Base-by-base conservation (phyloP, 352 stramenopile species). In the Pythium dissimile region DNA sequence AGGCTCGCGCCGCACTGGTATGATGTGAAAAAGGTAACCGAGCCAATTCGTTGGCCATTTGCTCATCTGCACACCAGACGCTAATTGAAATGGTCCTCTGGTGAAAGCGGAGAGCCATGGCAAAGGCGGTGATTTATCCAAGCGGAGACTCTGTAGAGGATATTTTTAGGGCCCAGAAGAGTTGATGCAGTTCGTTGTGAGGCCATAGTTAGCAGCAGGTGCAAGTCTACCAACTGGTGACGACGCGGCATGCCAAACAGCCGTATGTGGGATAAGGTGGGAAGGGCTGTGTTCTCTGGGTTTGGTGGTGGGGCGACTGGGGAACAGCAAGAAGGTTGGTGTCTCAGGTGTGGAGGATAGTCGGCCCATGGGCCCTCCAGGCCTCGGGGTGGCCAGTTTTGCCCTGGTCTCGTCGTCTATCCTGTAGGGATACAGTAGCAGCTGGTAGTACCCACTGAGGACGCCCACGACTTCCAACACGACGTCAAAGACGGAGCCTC, bases 301-400 rank as follows among this genome's bases (percentile, higher is more conserved):
- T 48, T 55, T 32, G 32, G 44, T 21, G 30, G 27, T 20, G 35
- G 13, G 28, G 24, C 18, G 34, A 27, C 10, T 27, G 50, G 38
- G 35, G 16, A 37, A 50, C 21, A 21, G 23, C 2, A 20, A 16
- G 35, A 35, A 32, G 38, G 20, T 26, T 49, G 45, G 34, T 54
- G 54, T 62, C 54, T 62, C 54, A 62, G 54, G 54, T 55, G 32
- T 41, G 37, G 54, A 62, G 45, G 54, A 45, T 45, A 38, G 15
- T 49, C 23, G 52, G 6, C 42, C 45, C n/a, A n/a, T n/a, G n/a
- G n/a, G n/a, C n/a, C n/a, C n/a, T n/a, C n/a, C n/a, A n/a, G n/a
- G n/a, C n/a, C n/a, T n/a, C n/a, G 45, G 35, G 45, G 45, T 18
- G 54, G 44, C 54, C 54, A 62, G 54, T 62, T 62, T 42, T 41